A percentile compares a stretch with the other conserved stretches of the same genome.
Evolutionary conservation across 2,329 filamentous ascomycete genomes (phyloP).

Genomic region (Furcasterigmium sp.): DNA sequence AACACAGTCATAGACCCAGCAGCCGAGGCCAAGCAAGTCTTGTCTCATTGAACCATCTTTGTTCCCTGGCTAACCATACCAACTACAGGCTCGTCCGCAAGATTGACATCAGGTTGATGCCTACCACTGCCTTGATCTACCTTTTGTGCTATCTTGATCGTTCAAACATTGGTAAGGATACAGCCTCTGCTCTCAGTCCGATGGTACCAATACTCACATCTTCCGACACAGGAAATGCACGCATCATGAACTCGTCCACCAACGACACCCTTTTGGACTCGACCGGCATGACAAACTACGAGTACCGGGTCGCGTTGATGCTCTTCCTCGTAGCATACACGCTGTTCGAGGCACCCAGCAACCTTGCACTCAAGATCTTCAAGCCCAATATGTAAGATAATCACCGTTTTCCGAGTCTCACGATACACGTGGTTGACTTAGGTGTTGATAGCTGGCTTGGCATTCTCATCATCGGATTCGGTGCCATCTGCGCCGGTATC

Average conservation of each 20-base stretch:
- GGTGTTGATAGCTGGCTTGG: slow-evolving; percentile 38
- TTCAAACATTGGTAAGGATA: slow-evolving; percentile 54
- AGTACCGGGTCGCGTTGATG: slow-evolving; percentile 55
- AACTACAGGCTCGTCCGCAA: slow-evolving; percentile 37
- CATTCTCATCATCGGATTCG: slow-evolving; percentile 1
- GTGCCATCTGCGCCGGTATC: not conserved
- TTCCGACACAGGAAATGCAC: slow-evolving; percentile 45
- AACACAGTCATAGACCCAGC: no score
- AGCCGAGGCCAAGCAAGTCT: no score
- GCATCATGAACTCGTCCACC: slow-evolving; percentile 57
- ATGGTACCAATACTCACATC: not conserved
- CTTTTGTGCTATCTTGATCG: slow-evolving; percentile 64
- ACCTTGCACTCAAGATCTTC: slow-evolving; percentile 15
- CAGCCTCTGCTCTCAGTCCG: not conserved
- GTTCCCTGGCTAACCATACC: not conserved
- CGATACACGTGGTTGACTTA: no score
- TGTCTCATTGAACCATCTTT: not conserved
- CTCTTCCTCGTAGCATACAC: slow-evolving; percentile 49
- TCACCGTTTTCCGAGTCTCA: no score
- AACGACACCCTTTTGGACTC: slow-evolving; percentile 57
- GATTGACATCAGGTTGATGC: slow-evolving; percentile 59
- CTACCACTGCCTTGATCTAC: slow-evolving; percentile 55
- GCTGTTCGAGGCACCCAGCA: slow-evolving; percentile 17
- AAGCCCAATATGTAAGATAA: slow-evolving; percentile 4
- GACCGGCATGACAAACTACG: slow-evolving; percentile 54